These are phyloP conservation scores for Vaccinium myrtillus DNA, from an alignment of 148 eudicot genomes.

Conservation along the genomic window DNA sequence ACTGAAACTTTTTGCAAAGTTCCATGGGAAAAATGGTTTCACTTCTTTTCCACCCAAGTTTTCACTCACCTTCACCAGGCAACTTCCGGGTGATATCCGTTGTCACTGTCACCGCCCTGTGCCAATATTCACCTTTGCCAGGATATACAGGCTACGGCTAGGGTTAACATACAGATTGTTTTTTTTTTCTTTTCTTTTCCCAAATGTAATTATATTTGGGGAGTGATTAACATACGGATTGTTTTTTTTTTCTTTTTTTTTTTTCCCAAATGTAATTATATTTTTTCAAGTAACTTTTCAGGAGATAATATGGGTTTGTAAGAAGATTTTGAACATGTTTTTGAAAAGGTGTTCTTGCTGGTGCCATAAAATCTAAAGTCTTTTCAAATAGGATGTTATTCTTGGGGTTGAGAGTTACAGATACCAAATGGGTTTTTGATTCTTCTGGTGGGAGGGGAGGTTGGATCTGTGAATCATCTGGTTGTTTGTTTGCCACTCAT, in stretches of 20 bases:
- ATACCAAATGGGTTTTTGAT: not conserved
- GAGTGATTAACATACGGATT: not conserved
- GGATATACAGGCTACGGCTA: not conserved
- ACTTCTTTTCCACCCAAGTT: too few relatives aligned
- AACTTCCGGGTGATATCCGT: too few relatives aligned
- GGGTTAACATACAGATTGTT: not conserved
- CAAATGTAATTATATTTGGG: too few relatives aligned
- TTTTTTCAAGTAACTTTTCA: not conserved
- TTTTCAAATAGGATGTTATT: conserved; percentile 32
- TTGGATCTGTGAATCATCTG: not conserved
- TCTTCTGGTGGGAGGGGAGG: not conserved
- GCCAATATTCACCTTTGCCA: not conserved
- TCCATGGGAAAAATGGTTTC: too few relatives aligned
- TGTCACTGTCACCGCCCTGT: too few relatives aligned
- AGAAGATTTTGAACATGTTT: not conserved
- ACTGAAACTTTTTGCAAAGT: too few relatives aligned
- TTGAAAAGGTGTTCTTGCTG: not conserved
- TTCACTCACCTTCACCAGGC: too few relatives aligned
- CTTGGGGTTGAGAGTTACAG: conserved; percentile 20
- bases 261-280: not conserved
- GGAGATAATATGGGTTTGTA: not conserved
- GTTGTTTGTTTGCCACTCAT: not conserved
- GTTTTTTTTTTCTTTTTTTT: not conserved
- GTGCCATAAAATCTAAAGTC: not conserved
- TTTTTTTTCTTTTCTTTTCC: not conserved